Base-by-base conservation (phyloP, 2,329 filamentous ascomycete genomes). In the Sarocladium strictum region DNA sequence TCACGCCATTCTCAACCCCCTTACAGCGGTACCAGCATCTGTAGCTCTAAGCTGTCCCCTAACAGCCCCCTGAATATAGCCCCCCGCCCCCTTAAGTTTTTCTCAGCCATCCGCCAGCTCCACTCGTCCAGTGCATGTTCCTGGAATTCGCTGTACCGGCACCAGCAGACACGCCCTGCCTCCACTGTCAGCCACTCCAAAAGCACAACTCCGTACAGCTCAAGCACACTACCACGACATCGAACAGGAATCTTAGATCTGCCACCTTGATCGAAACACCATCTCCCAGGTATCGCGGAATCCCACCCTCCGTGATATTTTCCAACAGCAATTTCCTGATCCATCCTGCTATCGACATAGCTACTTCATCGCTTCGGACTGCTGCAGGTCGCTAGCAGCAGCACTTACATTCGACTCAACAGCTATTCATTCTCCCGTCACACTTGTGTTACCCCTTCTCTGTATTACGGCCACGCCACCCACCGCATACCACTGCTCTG, bases 181-280 rank as follows among this genome's bases (percentile, higher is more conserved):
- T 47, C 24, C 43, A 47, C 43, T 47, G 43, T 29, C 43, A 47
- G 43, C 43, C 23, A 47, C 43, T 23, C n/a, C 43, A 43, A 14
- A 21, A n/a, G 12, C 7, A 27, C 21, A 10, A 15, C 43, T 11
- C 23, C 29, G 43, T 11, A 27, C 12, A 14, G 23, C 43, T 27
- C 23, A 3, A 23, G 43, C 43, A 47, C 12, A 12, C 23, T 4
- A n/a, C 43, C 38, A 43, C 17, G 38, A 47, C 43, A 12, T 3
- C 24, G 21, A 47, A 23, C 23, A 11, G 43, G 43, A 47, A 47
- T 29, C 21, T 23, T 14, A 24, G 29, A 23, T 23, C 43, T 47
- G 43, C 43, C 43, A 47, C 43, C 43, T 47, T n/a, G 43, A 47
- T 47, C 14, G 43, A 47, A 47, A 47, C 43, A 47, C 43, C 23